Conservation (phyloP, 257 asterid species). For the Solanum piurae region DNA sequence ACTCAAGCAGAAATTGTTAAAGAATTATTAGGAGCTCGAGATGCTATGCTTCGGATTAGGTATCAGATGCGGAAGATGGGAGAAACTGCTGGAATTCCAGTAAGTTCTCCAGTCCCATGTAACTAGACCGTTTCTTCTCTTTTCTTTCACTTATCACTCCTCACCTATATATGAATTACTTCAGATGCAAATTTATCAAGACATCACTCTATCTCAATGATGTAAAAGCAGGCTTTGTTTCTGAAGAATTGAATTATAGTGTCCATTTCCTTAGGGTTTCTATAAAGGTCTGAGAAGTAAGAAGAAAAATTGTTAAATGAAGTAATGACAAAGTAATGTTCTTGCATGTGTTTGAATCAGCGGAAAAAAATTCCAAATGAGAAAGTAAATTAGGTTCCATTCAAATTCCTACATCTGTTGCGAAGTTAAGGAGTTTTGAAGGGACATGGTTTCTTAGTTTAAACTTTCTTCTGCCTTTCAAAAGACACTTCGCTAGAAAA, state of each 20-base stretch:
- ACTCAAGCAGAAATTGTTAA: conserved; percentile 41
- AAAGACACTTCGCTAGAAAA: background rate
- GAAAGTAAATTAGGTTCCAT: background rate
- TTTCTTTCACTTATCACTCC: background rate
- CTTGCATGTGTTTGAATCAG: background rate
- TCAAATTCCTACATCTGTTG: background rate
- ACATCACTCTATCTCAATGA: background rate
- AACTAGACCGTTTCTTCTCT: background rate
- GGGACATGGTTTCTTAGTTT: background rate
- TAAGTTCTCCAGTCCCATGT: conserved; percentile 20
- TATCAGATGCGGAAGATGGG: conserved; percentile 84
- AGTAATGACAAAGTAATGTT: background rate
- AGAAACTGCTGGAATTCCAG: conserved; percentile 91
- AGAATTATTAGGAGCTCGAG: conserved; percentile 82
- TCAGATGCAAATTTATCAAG: background rate
- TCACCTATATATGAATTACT: background rate
- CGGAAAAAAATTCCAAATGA: background rate
- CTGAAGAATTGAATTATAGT: background rate
- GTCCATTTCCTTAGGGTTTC: background rate
- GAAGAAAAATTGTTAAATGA: background rate
- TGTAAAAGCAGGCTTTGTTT: background rate
- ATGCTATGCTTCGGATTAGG: conserved; percentile 82
- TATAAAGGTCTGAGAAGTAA: background rate
- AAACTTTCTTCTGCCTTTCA: background rate
- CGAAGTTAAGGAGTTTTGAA: background rate